Conservation (phyloP, 2,329 filamentous ascomycete genomes). For the Monilinia vaccinii-corymbosi region DNA sequence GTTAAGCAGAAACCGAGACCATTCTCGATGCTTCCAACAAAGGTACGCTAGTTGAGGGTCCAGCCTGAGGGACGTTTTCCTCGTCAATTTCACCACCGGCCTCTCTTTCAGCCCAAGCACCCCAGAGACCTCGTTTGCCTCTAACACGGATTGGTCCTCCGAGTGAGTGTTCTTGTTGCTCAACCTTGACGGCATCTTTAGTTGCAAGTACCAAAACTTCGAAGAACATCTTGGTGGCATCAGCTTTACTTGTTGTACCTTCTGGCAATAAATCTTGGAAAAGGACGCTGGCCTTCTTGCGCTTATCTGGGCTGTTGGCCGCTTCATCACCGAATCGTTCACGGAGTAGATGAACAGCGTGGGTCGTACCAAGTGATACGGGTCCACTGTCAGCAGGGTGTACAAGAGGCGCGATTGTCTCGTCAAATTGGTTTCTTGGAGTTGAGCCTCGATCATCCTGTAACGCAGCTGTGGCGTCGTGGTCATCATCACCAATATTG, state of each 20-base stretch:
- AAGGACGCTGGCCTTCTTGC: slow-evolving; percentile 67
- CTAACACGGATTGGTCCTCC: slow-evolving; percentile 75
- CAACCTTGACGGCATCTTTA: slow-evolving; percentile 95
- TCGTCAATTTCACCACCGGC: slow-evolving; percentile 51
- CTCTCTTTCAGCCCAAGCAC: slow-evolving; percentile 81
- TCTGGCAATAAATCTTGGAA: slow-evolving; percentile 92
- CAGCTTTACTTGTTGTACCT: slow-evolving; percentile 67
- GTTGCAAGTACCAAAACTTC: slow-evolving; percentile 92
- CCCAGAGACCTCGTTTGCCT: slow-evolving; percentile 94
- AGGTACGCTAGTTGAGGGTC: not conserved
- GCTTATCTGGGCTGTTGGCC: slow-evolving; percentile 58
- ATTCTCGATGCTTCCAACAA: slow-evolving; percentile 9
- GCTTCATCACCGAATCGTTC: slow-evolving; percentile 74
- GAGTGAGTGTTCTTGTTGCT: slow-evolving; percentile 65
- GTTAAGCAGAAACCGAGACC: slow-evolving; percentile 4
- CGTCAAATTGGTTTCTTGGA: slow-evolving; percentile 60
- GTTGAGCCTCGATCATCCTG: slow-evolving; percentile 29
- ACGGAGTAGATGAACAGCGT: slow-evolving; percentile 88
- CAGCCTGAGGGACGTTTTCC: slow-evolving; percentile 10
- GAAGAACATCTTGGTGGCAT: slow-evolving; percentile 99
- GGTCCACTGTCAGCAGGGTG: slow-evolving; percentile 79
- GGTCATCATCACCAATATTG: slow-evolving; percentile 38
- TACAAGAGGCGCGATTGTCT: slow-evolving; percentile 64
- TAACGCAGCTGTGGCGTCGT: slow-evolving; percentile 37
- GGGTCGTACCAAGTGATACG: slow-evolving; percentile 84